Conservation (phyloP, 805 yeast genomes). For the Geotrichum ghanense region DNA sequence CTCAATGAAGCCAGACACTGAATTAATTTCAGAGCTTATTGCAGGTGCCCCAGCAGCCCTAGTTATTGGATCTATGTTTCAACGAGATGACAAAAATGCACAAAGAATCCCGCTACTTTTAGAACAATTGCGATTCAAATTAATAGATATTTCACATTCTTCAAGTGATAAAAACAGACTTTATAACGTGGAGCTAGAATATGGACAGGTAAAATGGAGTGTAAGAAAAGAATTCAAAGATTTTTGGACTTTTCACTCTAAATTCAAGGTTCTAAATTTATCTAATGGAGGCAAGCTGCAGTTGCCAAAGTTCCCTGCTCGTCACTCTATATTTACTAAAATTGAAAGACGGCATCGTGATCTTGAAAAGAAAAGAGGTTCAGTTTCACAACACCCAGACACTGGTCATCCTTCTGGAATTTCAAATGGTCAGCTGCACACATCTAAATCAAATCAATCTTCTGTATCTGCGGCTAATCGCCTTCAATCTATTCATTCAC, state of each 20-base stretch:
- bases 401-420: too few species aligned
- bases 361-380: background rate
- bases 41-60: conserved; percentile 26
- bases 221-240: conserved; percentile 64
- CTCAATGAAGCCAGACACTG: conserved; percentile 21
- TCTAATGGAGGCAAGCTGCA: conserved; percentile 26
- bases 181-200: conserved; percentile 67
- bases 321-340: background rate
- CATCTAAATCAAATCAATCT: background rate
- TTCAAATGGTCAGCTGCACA: too few species aligned
- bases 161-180: conserved; percentile 33
- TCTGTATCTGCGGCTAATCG: too few species aligned
- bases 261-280: conserved; percentile 44
- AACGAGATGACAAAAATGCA: conserved; percentile 47
- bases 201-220: conserved; percentile 80
- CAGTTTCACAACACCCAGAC: background rate
- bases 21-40: conserved; percentile 37
- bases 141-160: conserved; percentile 13
- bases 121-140: conserved; percentile 54
- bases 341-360: background rate
- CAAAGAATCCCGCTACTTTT: conserved; percentile 75
- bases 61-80: conserved; percentile 61
- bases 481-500: too few species aligned
- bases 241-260: conserved; percentile 56
- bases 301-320: conserved; percentile 36